phyloP scores from a whole-genome alignment of 225 moss, liverwort and hornwort species.

The Rhytidiadelphus loreus region DNA sequence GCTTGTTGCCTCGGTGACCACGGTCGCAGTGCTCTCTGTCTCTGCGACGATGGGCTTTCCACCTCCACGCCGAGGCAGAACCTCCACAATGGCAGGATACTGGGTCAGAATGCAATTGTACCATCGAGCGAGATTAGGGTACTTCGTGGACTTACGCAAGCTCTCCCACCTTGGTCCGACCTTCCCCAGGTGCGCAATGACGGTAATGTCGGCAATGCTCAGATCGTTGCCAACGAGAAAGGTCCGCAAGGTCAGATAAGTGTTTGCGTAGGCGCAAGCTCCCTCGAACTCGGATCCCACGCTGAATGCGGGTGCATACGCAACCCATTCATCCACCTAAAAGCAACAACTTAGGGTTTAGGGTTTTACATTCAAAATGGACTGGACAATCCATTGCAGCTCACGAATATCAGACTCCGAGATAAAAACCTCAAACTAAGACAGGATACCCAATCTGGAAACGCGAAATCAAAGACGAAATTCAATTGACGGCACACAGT shows the following conservation, averaged over 20 bases:
- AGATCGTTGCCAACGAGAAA: slow-evolving; percentile 72
- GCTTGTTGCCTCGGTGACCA: slow-evolving; percentile 17
- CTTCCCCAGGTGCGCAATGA: slow-evolving; percentile 51
- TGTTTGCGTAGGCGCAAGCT: slow-evolving; percentile 49
- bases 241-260: slow-evolving; percentile 51
- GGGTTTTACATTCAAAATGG: not conserved
- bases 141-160: slow-evolving; percentile 54
- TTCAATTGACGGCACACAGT: not conserved
- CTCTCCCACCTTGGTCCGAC: slow-evolving; percentile 74
- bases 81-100: slow-evolving; percentile 48
- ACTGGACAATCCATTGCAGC: not conserved
- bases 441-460: not conserved
- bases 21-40: not conserved
- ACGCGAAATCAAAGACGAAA: not conserved
- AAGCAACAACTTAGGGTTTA: not conserved
- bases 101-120: slow-evolving; percentile 55
- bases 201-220: slow-evolving; percentile 58
- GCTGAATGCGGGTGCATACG: slow-evolving; percentile 43
- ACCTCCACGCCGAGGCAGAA: slow-evolving; percentile 20
- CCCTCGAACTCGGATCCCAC: slow-evolving; percentile 75
- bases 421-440: not conserved
- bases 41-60: slow-evolving; percentile 9
- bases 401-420: not conserved
- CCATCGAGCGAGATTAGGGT: slow-evolving; percentile 62
- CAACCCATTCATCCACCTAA: slow-evolving; percentile 82